A percentile compares a stretch with the other conserved stretches of the same genome.
phyloP scores from a whole-genome alignment of 2,329 filamentous ascomycete genomes.

The Capronia americana region DNA sequence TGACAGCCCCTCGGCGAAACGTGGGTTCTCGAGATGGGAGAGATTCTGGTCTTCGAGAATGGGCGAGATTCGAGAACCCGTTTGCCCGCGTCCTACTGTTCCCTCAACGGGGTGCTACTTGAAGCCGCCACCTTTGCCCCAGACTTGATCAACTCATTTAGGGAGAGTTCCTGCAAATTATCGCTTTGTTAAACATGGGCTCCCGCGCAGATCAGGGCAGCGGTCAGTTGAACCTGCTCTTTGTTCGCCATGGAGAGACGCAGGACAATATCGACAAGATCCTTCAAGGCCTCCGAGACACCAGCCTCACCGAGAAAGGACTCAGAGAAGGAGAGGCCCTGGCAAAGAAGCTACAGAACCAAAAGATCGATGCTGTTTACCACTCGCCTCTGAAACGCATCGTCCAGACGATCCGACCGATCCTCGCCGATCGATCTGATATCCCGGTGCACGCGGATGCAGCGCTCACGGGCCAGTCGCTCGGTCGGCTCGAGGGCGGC shows the following conservation, averaged over 20 bases:
- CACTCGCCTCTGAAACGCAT: constrained; percentile 29
- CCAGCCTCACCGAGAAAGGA: constrained; percentile 30
- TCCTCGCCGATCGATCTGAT: constrained; percentile 17
- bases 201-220: background rate
- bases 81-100: background rate
- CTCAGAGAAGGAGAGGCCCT: constrained; percentile 22
- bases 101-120: background rate
- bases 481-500: constrained; percentile 29
- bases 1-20: background rate
- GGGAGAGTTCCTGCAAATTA: background rate
- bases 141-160: background rate
- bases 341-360: constrained; percentile 31
- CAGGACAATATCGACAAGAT: constrained; percentile 33
- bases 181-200: background rate
- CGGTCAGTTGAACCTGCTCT: constrained; percentile 30
- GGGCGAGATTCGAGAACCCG: background rate
- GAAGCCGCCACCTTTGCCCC: background rate
- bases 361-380: constrained; percentile 41
- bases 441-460: constrained; percentile 20
- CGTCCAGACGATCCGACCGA: constrained; percentile 27
- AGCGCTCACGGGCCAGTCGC: constrained; percentile 29
- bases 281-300: constrained; percentile 31
- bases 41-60: background rate
- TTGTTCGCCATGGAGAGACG: constrained; percentile 34
- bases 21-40: background rate